Evolutionary conservation across 345 rosid genomes (phyloP), one percentile per base, ranked within the genome.

Genomic region (Camelina laxa): DNA sequence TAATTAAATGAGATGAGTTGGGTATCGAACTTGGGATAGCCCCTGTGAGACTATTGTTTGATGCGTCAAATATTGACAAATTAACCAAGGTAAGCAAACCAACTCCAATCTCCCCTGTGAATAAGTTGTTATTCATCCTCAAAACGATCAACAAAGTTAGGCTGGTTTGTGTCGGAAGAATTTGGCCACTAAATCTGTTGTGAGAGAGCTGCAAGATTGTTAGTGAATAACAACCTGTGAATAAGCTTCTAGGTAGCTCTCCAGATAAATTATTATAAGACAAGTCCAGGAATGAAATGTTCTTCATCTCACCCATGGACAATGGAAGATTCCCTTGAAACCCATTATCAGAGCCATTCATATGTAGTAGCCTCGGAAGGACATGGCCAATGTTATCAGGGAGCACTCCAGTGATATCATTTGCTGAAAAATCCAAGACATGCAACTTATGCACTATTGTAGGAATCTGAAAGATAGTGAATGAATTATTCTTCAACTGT

Each of bases 211-310:
- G 49, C 39, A 75, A 6, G 1, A 16, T 2, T 0, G 8, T 20
- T 7, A 75, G 13, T 30, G 48, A 22, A 65, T 6, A 6, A 59
- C 73, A 74, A 12, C 50, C 51, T 4, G 0, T 66, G 16, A 66
- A 0, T 16, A 75, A 58, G 10, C 51, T 66, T 58, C 6, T 36
- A 1, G 73, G 78, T 15, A 75, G 9, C 59, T 36, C 7, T 5
- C 78, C 61, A 11, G 31, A 45, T 9, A 75, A 48, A 20, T 38
- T 48, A 47, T 75, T 75, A 16, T 16, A 24, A 45, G 78, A 75
- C 1, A 75, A 19, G 30, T 75, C 78, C 5, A 75, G 0, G 11
- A 57, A 56, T 6, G 16, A 1, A 17, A 67, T 22, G 4, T 21
- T 47, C 9, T 35, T 58, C 78, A 67, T 56, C 20, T 65, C 56